Base-by-base conservation (phyloP, 495 filamentous ascomycete species). In the Hypoxylon fuscum region DNA sequence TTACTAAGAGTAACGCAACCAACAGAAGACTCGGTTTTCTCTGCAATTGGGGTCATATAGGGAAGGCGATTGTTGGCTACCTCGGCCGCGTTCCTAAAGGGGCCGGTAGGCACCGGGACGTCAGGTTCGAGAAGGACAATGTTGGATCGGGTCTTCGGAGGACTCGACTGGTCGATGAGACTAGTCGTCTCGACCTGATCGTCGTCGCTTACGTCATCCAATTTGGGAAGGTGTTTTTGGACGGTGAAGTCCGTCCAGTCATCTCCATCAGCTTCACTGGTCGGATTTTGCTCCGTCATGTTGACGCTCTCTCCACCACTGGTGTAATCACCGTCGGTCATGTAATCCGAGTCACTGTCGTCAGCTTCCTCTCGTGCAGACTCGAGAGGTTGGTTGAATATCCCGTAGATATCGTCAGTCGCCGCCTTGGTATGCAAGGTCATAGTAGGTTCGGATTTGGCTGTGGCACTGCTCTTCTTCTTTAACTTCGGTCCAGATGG, bases 21-120 rank as follows among this genome's bases (percentile, higher is more conserved):
- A n/a, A 96, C 71, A 0, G 92, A 95, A 17, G 87, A 90, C 74
- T 98, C 95, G 0, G 95, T 98, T 64, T 89, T 89, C 72, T 98
- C 95, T 5, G 94, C 91, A 57, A 98, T 98, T 10, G 95, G 95
- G 0, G 95, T 98, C 95, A 98, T 98, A 73, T 97, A 97, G 31
- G 93, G 95, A 6, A 97, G 79, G 45, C 92, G 87, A 70, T 89
- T 96, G 61, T 97, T 93, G 59, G 91, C 89, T 48, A 87, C 80
- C 64, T 91, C 83, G 1, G 80, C 81, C 61, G 90, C 85, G 65
- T 96, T 88, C 59, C 92, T 84, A 75, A 89, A 96, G 29, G 88
- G 88, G 6, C 86, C 81, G 25, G 78, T 88, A 8, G 91, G 87
- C 54, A 90, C 85, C 66, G 91, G 96, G 68, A 93, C 90, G 68